Conservation (phyloP, 2,329 filamentous ascomycete genomes). For the Fusarium euwallaceae region DNA sequence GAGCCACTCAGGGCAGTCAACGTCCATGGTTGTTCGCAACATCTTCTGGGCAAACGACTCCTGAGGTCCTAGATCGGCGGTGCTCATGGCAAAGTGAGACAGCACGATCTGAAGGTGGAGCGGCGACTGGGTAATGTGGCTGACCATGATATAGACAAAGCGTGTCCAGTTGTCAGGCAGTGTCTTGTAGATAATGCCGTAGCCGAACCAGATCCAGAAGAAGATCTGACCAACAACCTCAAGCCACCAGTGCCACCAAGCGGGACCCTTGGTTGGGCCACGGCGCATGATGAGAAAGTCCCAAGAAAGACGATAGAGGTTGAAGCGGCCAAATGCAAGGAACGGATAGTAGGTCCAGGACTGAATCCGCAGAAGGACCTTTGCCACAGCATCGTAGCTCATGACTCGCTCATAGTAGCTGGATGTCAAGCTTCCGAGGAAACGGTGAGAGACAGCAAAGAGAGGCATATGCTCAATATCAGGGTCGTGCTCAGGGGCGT, state of each 20-base stretch:
- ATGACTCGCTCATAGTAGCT: conserved; percentile 88
- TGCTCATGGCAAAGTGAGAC: conserved; percentile 95
- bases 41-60: conserved; percentile 93
- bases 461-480: conserved; percentile 94
- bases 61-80: conserved; percentile 82
- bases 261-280: conserved; percentile 80
- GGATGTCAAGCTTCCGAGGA: conserved; percentile 79
- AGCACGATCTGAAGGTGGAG: conserved; percentile 92
- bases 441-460: conserved; percentile 87
- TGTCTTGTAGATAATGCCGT: conserved; percentile 79
- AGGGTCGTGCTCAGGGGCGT: conserved; percentile 93
- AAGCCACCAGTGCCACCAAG: conserved; percentile 87
- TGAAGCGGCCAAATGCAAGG: conserved; percentile 86
- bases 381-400: conserved; percentile 81
- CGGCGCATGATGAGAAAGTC: conserved; percentile 78
- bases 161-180: conserved; percentile 79
- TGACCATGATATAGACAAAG: conserved; percentile 81
- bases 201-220: conserved; percentile 92
- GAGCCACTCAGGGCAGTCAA: conserved; percentile 88
- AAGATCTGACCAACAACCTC: conserved; percentile 81
- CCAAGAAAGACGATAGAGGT: conserved; percentile 87
- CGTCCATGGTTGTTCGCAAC: conserved; percentile 93
- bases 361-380: conserved; percentile 78
- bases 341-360: conserved; percentile 87
- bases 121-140: conserved; percentile 84